phyloP scores from a whole-genome alignment of 2,329 filamentous ascomycete genomes.

The Alternaria panax region DNA sequence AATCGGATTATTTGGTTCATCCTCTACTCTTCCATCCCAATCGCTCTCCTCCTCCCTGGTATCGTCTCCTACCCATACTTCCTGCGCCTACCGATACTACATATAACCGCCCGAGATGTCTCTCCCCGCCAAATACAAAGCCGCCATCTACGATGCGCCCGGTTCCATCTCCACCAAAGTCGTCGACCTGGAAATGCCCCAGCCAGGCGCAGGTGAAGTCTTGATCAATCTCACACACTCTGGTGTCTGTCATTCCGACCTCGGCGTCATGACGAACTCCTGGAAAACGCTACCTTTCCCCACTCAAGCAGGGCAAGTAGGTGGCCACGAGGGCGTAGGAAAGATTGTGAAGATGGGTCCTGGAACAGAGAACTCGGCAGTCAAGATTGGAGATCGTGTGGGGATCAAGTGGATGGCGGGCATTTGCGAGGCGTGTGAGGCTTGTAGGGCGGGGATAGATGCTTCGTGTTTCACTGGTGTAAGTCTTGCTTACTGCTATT shows the following conservation, averaged over 20 bases:
- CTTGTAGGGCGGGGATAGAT: slow-evolving; percentile 56
- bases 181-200: slow-evolving; percentile 68
- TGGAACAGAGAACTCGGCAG: slow-evolving; percentile 61
- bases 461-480: slow-evolving; percentile 44
- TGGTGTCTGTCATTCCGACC: slow-evolving; percentile 71
- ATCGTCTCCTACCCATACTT: not conserved
- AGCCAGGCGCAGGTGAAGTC: slow-evolving; percentile 69
- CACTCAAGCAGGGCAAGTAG: slow-evolving; percentile 68
- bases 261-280: slow-evolving; percentile 57
- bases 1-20: not conserved
- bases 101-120: not conserved
- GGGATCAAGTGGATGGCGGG: slow-evolving; percentile 73
- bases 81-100: not conserved
- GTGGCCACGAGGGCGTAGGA: slow-evolving; percentile 74
- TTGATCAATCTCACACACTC: slow-evolving; percentile 69
- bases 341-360: slow-evolving; percentile 71
- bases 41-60: not conserved
- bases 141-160: slow-evolving; percentile 69
- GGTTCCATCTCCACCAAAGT: slow-evolving; percentile 71
- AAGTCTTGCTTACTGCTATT: slow-evolving; percentile 18
- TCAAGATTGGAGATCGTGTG: slow-evolving; percentile 72
- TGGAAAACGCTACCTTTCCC: slow-evolving; percentile 66
- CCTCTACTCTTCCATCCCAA: not conserved
- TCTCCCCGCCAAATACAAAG: slow-evolving; percentile 67
- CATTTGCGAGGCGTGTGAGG: slow-evolving; percentile 57